These are phyloP conservation scores for Rhynchosporium graminicola DNA, from an alignment of 2,329 filamentous ascomycete species.

Conservation along the genomic window DNA sequence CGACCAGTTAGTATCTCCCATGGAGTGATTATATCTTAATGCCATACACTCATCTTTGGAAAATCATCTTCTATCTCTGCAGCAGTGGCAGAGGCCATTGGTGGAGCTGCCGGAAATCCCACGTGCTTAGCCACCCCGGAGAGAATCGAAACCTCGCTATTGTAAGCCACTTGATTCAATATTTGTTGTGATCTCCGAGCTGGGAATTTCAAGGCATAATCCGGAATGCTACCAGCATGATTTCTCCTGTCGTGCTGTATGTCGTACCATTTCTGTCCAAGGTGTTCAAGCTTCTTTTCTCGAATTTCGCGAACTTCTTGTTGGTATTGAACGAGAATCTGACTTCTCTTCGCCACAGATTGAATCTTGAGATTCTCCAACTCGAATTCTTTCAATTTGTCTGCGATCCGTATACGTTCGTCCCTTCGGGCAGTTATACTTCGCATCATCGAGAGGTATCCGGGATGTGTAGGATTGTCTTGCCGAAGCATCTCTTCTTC, in stretches of 20 bases:
- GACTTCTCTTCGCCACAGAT: conserved; percentile 78
- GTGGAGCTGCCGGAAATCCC: conserved; percentile 93
- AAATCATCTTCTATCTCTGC: conserved; percentile 84
- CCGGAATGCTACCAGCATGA: conserved; percentile 73
- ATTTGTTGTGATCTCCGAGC: conserved; percentile 75
- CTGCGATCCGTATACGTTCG: conserved; percentile 74
- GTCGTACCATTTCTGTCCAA: conserved; percentile 89
- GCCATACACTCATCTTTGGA: conserved; percentile 81
- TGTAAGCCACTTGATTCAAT: conserved; percentile 85
- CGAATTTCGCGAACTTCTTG: conserved; percentile 82
- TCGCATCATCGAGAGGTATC: conserved; percentile 87
- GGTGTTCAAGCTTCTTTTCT: conserved; percentile 74
- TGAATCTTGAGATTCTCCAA: conserved; percentile 71
- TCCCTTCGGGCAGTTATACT: conserved; percentile 81
- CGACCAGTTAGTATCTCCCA: conserved; percentile 24
- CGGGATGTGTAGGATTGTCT: conserved; percentile 75
- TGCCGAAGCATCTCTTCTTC: conserved; percentile 63
- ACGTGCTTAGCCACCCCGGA: conserved; percentile 92
- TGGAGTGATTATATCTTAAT: conserved; percentile 9
- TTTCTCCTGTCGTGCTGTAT: conserved; percentile 87
- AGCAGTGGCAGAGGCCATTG: conserved; percentile 70
- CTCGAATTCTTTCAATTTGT: conserved; percentile 72
- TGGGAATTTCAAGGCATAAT: conserved; percentile 81
- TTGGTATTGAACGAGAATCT: conserved; percentile 88
- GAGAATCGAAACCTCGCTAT: conserved; percentile 88